A percentile compares a stretch with the other conserved stretches of the same genome.
Conservation (phyloP, 805 yeast genomes). For the Ogataea neopini region DNA sequence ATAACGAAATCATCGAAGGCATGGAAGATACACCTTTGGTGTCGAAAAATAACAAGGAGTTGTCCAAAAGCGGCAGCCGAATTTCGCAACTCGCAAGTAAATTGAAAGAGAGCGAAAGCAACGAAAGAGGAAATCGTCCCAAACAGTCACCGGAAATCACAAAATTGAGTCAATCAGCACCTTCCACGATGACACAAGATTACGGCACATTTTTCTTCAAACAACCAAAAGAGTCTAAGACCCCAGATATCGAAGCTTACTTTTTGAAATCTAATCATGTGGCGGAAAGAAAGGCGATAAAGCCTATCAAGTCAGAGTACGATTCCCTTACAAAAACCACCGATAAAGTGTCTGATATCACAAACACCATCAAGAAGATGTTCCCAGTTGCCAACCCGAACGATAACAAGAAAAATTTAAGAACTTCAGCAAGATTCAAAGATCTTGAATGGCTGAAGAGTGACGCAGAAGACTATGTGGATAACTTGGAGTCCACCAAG, state of each 20-base stretch:
- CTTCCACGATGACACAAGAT: conserved; percentile 12
- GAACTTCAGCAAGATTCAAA: conserved; percentile 29
- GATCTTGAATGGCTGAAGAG: conserved; percentile 35
- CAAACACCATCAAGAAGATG: conserved; percentile 16
- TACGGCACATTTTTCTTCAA: conserved; percentile 33
- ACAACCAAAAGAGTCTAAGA: neutral
- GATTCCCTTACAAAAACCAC: conserved; percentile 1
- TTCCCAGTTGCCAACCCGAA: conserved; percentile 9
- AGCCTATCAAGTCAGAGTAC: neutral
- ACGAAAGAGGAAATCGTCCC: neutral
- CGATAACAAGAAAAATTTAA: conserved; percentile 9
- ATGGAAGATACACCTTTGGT: conserved; percentile 20
- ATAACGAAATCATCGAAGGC: conserved; percentile 1
- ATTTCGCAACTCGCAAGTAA: conserved; percentile 20
- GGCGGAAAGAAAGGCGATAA: neutral
- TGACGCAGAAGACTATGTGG: conserved; percentile 34
- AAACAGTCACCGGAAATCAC: neutral
- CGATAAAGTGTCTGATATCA: conserved; percentile 15
- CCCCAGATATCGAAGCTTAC: conserved; percentile 23
- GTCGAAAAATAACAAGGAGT: conserved; percentile 7
- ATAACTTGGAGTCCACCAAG: conserved; percentile 32
- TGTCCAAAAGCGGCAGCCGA: conserved; percentile 5
- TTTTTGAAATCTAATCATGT: conserved; percentile 15
- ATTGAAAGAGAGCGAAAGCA: conserved; percentile 8
- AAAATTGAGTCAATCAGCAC: neutral